phyloP scores from a whole-genome alignment of 2,329 filamentous ascomycete species.

The Aspergillus quadrilineatus region DNA sequence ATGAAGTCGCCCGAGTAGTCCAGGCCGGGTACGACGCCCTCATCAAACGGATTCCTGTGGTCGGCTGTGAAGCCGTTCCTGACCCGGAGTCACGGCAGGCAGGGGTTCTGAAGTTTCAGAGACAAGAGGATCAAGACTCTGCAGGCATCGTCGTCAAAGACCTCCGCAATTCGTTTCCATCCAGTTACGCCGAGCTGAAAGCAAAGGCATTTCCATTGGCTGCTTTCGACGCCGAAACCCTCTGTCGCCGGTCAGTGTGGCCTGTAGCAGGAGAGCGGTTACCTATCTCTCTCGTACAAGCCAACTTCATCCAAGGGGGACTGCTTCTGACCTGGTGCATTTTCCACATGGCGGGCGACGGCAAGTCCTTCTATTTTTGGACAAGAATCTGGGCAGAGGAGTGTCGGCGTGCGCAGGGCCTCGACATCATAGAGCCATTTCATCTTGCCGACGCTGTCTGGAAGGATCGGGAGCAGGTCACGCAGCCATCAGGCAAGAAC shows the following conservation, averaged over 20 bases:
- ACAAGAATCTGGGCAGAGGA: constrained; percentile 36
- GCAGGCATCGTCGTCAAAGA: not conserved
- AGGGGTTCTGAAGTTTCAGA: constrained; percentile 33
- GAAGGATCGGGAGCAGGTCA: constrained; percentile 31
- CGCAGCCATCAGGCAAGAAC: constrained; percentile 30
- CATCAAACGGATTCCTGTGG: constrained; percentile 29
- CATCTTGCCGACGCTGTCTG: constrained; percentile 30
- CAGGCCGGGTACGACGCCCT: constrained; percentile 32
- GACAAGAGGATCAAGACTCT: constrained; percentile 1
- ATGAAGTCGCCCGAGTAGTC: constrained; percentile 27
- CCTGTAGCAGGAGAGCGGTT: constrained; percentile 42
- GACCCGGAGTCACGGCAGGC: constrained; percentile 31
- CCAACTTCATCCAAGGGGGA: constrained; percentile 52
- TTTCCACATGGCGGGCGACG: constrained; percentile 38
- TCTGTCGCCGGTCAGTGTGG: constrained; percentile 30
- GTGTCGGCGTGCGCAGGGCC: constrained; percentile 30
- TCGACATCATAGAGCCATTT: constrained; percentile 21
- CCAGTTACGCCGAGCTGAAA: constrained; percentile 7
- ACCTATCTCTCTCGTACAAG: constrained; percentile 44
- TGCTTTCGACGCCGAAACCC: constrained; percentile 49
- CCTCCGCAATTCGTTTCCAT: not conserved
- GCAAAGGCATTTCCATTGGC: constrained; percentile 45
- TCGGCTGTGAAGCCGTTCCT: constrained; percentile 35
- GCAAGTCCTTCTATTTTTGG: constrained; percentile 31
- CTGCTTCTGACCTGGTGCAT: constrained; percentile 46